phyloP scores from a whole-genome alignment of 78 protist genomes.

The Tieghemostelium lacteum region DNA sequence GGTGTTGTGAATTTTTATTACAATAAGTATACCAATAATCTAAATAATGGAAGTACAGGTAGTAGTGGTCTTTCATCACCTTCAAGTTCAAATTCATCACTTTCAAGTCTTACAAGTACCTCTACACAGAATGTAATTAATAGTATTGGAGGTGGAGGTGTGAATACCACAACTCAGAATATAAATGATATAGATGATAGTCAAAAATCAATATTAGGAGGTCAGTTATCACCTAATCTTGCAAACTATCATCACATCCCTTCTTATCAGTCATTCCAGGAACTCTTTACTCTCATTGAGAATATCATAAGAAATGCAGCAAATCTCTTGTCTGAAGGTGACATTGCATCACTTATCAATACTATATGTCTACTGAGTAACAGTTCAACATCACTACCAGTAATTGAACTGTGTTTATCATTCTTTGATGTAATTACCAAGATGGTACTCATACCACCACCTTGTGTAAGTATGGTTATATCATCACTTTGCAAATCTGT shows the following conservation, averaged over 20 bases:
- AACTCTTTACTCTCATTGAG: conserved; percentile 34
- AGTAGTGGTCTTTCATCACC: not conserved
- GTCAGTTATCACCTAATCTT: not conserved
- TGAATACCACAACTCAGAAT: not conserved
- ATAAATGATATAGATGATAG: not conserved
- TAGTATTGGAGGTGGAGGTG: not conserved
- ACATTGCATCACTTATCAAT: conserved; percentile 55
- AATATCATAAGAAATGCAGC: conserved; percentile 13
- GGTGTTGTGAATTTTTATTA: not conserved
- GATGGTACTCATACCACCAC: conserved; percentile 38
- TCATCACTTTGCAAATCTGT: conserved; percentile 35
- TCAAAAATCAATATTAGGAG: not conserved
- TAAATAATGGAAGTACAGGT: not conserved
- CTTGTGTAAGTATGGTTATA: conserved; percentile 62
- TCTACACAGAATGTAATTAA: not conserved
- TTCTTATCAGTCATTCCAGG: not conserved
- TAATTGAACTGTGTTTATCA: conserved; percentile 33
- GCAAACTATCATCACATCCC: not conserved
- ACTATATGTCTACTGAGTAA: conserved; percentile 44
- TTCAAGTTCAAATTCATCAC: not conserved
- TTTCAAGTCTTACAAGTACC: not conserved
- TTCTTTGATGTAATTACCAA: conserved; percentile 36
- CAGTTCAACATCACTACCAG: not conserved
- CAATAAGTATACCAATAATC: not conserved
- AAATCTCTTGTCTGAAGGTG: conserved; percentile 19